Base-by-base conservation (phyloP, 495 filamentous ascomycete genomes). In the Arthonia radiata region DNA sequence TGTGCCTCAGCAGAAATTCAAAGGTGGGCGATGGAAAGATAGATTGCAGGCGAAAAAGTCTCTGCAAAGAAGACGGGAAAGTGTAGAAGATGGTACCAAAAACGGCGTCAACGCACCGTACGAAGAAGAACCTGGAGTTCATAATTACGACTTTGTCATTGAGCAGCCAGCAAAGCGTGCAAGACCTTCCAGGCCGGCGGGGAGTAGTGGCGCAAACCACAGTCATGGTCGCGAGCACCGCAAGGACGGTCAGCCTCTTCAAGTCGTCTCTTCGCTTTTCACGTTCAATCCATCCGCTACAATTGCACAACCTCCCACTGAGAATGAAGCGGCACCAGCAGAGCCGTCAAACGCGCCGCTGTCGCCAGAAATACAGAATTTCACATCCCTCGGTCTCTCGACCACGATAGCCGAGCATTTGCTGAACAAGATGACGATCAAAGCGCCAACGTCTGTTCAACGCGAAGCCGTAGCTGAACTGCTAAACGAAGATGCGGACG, bases 281-380 rank as follows among this genome's bases (percentile, higher is more conserved):
- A 71, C 81, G 2, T 78, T 61, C 42, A 97, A 93, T 31, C 82
- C 83, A 1, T 48, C 54, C 5, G 55, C 74, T 6, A 61, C 58
- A 29, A 68, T 64, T 17, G 46, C 45, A 8, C 57, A 66, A 25
- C 43, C 54, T 13, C 27, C 46, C 9, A 39, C 42, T 4, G 31
- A 35, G 3, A 33, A 30, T 18, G 32, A 33, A 23, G 22, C 9
- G 2, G 54, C 64, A 2, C 61, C 66, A 6, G 57, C 71, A 15
- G 54, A 62, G 24, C 76, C 86, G n/a, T 89, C 83, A 0, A 97
- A 97, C 49, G 86, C 86, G n/a, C 89, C 86, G 2, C 51, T 93
- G n/a, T 59, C 67, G 1, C 71, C 71, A 27, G 79, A 75, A 25
- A 58, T 80, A 13, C 68, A 71, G 37, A 86, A 70, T 13, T 97